Evolutionary conservation across 495 filamentous ascomycete species (phyloP).

Genomic region (Chaetomium tenue): DNA sequence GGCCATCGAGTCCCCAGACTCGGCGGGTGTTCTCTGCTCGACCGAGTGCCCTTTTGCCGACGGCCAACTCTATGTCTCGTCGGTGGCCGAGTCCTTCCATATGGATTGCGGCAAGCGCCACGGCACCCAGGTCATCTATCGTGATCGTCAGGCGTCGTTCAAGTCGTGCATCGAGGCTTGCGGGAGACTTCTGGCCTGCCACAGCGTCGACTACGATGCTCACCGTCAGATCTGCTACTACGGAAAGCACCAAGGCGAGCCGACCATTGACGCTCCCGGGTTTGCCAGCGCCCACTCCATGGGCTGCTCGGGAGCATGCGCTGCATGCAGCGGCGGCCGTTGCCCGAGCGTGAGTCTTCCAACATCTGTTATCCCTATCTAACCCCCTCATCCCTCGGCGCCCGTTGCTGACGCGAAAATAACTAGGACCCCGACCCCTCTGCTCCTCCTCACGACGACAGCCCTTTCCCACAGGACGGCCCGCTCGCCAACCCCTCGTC

Average conservation of each 20-base stretch:
- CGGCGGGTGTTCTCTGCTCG: conserved; percentile 14
- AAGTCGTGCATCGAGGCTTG: conserved; percentile 13
- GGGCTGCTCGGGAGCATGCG: conserved; percentile 8
- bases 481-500: background rate
- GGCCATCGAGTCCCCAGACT: conserved; percentile 7
- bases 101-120: conserved; percentile 13
- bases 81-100: conserved; percentile 10
- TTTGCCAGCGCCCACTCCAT: conserved; percentile 12
- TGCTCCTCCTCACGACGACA: background rate
- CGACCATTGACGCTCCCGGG: background rate
- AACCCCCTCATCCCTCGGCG: too few species aligned
- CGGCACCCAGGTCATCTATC: conserved; percentile 7
- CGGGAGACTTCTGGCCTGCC: conserved; percentile 10
- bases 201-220: conserved; percentile 8
- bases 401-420: background rate
- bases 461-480: conserved; percentile 9
- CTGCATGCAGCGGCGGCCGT: conserved; percentile 5
- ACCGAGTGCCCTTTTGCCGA: conserved; percentile 5
- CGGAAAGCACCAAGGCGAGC: conserved; percentile 11
- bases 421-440: conserved; percentile 7
- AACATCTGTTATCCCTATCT: background rate
- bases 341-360: conserved; percentile 4
- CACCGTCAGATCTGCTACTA: conserved; percentile 9
- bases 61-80: conserved; percentile 10
- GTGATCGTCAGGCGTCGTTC: background rate